Base-by-base conservation (phyloP, 176 grass and related monocot genomes). In the Miscanthus lutarioriparius region DNA sequence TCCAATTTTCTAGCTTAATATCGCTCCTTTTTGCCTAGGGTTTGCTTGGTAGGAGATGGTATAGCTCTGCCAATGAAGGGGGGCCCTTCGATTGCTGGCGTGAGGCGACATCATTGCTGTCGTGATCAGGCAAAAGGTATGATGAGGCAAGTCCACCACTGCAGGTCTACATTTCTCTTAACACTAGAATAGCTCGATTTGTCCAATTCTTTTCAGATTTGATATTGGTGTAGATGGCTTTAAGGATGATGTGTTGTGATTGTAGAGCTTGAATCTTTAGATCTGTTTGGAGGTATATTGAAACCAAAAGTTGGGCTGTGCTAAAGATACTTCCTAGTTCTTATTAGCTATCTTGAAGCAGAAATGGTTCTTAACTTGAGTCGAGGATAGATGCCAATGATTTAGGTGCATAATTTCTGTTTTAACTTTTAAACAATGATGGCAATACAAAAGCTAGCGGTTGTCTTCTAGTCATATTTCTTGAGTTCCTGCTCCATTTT, bases 121-220 rank as follows among this genome's bases (percentile, higher is more conserved):
- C 11, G 93, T 93, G n/a, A 67, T 98, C 96, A 3, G 93, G 96
- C n/a, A 51, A 98, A 98, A 85, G 96, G 96, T n/a, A n/a, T n/a
- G n/a, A n/a, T 2, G 96, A 89, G 96, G 96, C 73, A 98, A 98
- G 81, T 98, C 96, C 58, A 94, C 93, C 17, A 98, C 96, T 41
- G 96, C 96, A 94, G 93, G 96, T 98, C 14, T 91, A 15, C 45
- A 39, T 80, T 43, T 81, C 7, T 27, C 33, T 56, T 33, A 26
- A 26, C 58, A 62, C 58, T 62, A 62, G 58, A 62, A 62, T 62
- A 26, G 58, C 10, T 62, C n/a, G 10, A 33, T 14, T 41, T 20
- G 37, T 85, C 41, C 56, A 56, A 11, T 76, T 75, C 8, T 73
- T 81, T 65, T 15, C 23, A 45, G 16, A 64, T 25, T 64, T n/a